Percentiles rank a stretch among this genome's conserved stretches.
Conservation (phyloP, 2,329 filamentous ascomycete genomes). For the Acrocalymma vagum region DNA sequence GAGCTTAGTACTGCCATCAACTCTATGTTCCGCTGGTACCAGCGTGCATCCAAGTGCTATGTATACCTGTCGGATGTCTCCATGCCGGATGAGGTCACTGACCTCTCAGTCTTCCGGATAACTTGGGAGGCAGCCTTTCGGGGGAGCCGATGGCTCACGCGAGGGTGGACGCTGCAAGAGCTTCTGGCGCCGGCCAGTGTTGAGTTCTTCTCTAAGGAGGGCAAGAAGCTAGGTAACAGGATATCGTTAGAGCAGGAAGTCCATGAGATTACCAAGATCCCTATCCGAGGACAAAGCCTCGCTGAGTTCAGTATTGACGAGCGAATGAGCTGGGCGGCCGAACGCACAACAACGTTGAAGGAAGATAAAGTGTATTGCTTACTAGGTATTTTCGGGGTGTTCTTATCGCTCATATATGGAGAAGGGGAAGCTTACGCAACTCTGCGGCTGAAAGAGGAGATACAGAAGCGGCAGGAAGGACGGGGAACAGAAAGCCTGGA, state of each 20-base stretch:
- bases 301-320: constrained; percentile 22
- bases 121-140: constrained; percentile 14
- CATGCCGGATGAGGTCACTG: constrained; percentile 8
- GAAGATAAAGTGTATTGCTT: constrained; percentile 34
- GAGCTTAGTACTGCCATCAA: constrained; percentile 10
- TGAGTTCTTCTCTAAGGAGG: constrained; percentile 24
- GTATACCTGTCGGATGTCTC: constrained; percentile 21
- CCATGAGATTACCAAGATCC: constrained; percentile 18
- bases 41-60: constrained; percentile 11
- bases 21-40: constrained; percentile 10
- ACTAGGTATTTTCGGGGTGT: constrained; percentile 31
- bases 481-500: constrained; percentile 11
- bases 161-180: constrained; percentile 19
- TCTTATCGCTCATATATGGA: constrained; percentile 22
- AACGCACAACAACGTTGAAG: constrained; percentile 25
- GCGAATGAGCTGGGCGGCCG: constrained; percentile 32
- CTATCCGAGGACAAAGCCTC: constrained; percentile 13
- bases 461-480: constrained; percentile 17
- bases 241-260: constrained; percentile 17
- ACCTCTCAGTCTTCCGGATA: constrained; percentile 13
- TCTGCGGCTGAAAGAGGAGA: constrained; percentile 21
- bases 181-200: constrained; percentile 20
- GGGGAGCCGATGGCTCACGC: constrained; percentile 16
- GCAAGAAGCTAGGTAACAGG: constrained; percentile 16
- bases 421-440: constrained; percentile 26